phyloP scores from a whole-genome alignment of 2,329 filamentous ascomycete genomes.

The Aspergillus proliferans region DNA sequence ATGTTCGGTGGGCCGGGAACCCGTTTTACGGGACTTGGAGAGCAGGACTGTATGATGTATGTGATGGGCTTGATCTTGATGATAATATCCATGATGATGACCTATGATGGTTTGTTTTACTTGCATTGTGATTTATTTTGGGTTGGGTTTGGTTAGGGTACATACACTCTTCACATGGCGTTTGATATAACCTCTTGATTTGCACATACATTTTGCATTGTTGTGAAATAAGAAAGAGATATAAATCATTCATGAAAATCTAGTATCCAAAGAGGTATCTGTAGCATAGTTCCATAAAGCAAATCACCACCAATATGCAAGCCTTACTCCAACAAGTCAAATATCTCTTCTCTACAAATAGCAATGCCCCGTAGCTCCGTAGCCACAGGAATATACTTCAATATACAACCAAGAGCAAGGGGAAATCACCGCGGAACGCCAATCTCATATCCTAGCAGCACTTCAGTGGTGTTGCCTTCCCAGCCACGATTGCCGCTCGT shows the following conservation, averaged over 20 bases:
- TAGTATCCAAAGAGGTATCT: background rate
- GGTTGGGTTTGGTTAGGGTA: background rate
- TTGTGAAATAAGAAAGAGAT: constrained; percentile 1
- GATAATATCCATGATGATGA: constrained; percentile 12
- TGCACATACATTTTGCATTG: background rate
- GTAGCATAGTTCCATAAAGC: too few species aligned
- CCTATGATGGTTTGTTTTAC: constrained; percentile 10
- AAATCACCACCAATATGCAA: too few species aligned
- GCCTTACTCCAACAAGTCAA: too few species aligned
- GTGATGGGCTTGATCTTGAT: constrained; percentile 33
- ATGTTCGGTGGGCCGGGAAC: constrained; percentile 27
- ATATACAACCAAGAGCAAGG: background rate
- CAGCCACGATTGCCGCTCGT: constrained; percentile 89
- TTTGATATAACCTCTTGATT: background rate
- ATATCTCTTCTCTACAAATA: too few species aligned
- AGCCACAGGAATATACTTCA: background rate
- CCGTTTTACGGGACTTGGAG: constrained; percentile 34
- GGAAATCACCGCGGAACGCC: constrained; percentile 34
- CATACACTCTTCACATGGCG: background rate
- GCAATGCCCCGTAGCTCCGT: too few species aligned
- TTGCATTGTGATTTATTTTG: constrained; percentile 1
- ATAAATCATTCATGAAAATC: background rate
- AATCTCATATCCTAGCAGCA: constrained; percentile 92
- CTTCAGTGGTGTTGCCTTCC: constrained; percentile 87
- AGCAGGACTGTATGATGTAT: constrained; percentile 29